Evolutionary conservation across 2,329 filamentous ascomycete species (phyloP).

Genomic region (Didymella segeticola): DNA sequence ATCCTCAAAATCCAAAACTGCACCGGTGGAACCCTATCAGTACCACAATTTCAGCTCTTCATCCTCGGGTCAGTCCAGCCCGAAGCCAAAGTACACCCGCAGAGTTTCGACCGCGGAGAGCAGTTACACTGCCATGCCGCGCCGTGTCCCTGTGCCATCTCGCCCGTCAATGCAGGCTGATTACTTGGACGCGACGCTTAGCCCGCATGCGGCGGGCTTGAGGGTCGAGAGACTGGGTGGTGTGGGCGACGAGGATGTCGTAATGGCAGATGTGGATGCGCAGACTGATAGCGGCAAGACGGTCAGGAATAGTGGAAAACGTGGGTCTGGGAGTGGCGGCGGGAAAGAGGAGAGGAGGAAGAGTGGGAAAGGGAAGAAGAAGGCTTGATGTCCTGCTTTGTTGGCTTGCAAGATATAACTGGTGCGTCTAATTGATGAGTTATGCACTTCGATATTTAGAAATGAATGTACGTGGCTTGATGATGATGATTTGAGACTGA

Average conservation of each 20-base stretch:
- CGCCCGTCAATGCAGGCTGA: slow-evolving; percentile 25
- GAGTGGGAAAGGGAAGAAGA: slow-evolving; percentile 27
- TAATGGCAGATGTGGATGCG: slow-evolving; percentile 25
- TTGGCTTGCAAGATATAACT: neutral
- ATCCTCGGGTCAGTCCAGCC: slow-evolving; percentile 30
- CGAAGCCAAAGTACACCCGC: slow-evolving; percentile 39
- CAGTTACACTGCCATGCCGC: slow-evolving; percentile 40
- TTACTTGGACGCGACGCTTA: slow-evolving; percentile 31
- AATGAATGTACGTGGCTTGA: no score
- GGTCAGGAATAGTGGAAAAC: slow-evolving; percentile 22
- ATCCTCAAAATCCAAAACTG: slow-evolving; percentile 26
- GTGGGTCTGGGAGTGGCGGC: slow-evolving; percentile 22
- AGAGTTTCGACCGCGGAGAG: slow-evolving; percentile 35
- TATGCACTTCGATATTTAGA: neutral
- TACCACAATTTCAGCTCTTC: slow-evolving; percentile 42
- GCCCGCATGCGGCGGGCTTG: slow-evolving; percentile 16
- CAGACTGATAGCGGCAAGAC: slow-evolving; percentile 28
- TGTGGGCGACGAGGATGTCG: slow-evolving; percentile 13
- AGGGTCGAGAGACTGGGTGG: slow-evolving; percentile 18
- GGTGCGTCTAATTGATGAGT: neutral
- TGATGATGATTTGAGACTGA: no score
- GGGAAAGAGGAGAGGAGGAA: slow-evolving; percentile 37
- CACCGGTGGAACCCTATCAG: slow-evolving; percentile 44
- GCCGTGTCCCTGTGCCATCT: slow-evolving; percentile 45
- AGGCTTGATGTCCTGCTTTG: neutral